phyloP scores from a whole-genome alignment of 495 filamentous ascomycete species.

The Penicillium diatomitis region DNA sequence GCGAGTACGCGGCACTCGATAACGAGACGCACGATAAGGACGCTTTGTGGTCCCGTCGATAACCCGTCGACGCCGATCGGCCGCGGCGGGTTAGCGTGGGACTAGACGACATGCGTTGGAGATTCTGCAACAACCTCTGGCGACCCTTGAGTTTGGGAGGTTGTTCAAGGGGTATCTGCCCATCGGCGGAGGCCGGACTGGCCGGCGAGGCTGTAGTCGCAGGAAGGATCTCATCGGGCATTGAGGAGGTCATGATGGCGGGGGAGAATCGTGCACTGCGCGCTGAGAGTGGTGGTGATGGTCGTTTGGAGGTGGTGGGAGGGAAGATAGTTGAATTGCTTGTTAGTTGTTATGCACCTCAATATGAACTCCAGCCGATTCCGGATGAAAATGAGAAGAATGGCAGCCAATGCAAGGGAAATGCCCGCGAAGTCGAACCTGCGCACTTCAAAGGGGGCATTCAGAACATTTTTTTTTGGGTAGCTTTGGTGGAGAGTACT shows the following conservation, averaged over 20 bases:
- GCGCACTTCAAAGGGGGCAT: background rate
- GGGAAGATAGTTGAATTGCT: background rate
- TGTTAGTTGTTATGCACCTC: background rate
- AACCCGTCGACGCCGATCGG: constrained; percentile 46
- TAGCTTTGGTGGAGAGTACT: background rate
- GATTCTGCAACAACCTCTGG: constrained; percentile 62
- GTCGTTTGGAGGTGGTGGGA: background rate
- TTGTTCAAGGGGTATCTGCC: constrained; percentile 40
- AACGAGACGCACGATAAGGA: constrained; percentile 86
- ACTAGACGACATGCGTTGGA: constrained; percentile 85
- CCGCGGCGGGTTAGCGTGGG: constrained; percentile 60
- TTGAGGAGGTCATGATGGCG: constrained; percentile 21
- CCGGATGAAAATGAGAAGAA: background rate
- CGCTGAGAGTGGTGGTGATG: too few species aligned
- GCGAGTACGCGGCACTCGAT: constrained; percentile 49
- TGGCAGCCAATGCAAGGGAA: background rate
- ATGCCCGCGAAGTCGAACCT: background rate
- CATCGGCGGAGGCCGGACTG: constrained; percentile 23
- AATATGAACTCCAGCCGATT: background rate
- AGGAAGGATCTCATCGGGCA: constrained; percentile 17
- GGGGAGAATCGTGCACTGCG: background rate
- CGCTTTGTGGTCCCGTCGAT: constrained; percentile 57
- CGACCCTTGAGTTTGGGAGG: constrained; percentile 62
- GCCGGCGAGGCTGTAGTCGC: constrained; percentile 20
- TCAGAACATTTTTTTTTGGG: background rate